Percentiles rank a stretch among this genome's conserved stretches.
These are phyloP conservation scores for Colletotrichum caudatum DNA, from an alignment of 2,329 filamentous ascomycete species.

Conservation along the genomic window DNA sequence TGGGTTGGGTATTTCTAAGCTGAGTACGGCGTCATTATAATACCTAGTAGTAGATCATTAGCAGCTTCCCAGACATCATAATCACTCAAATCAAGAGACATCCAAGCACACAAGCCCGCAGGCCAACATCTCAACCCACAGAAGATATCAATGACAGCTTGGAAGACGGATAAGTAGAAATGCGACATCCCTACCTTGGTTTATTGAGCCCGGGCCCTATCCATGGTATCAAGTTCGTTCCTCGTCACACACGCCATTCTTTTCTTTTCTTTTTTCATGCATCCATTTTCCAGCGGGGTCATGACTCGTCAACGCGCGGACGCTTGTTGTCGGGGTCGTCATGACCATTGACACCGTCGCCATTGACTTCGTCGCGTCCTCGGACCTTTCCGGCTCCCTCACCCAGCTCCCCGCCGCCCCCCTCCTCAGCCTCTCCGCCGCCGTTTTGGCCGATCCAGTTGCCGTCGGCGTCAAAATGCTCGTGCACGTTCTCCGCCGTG, in stretches of 20 bases:
- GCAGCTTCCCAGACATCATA: constrained; percentile 8
- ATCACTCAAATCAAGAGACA: constrained; percentile 3
- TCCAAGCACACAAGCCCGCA: background rate
- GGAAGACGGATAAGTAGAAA: background rate
- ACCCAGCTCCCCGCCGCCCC: constrained; percentile 65
- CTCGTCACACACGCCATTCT: background rate
- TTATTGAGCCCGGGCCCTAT: constrained; percentile 7
- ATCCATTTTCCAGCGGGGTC: background rate
- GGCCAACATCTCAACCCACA: background rate
- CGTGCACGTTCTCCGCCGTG: constrained; percentile 88
- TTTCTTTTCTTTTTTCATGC: too few relatives aligned
- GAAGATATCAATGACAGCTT: background rate
- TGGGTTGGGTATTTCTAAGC: background rate
- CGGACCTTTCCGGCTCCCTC: constrained; percentile 73
- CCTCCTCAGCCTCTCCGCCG: constrained; percentile 52
- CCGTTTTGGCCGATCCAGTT: constrained; percentile 73
- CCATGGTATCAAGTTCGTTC: constrained; percentile 36
- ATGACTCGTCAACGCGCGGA: constrained; percentile 55
- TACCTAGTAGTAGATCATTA: constrained; percentile 22
- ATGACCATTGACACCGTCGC: constrained; percentile 58
- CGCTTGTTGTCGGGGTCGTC: constrained; percentile 61
- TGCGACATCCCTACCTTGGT: constrained; percentile 20
- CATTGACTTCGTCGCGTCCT: constrained; percentile 65
- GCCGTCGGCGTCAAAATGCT: constrained; percentile 85
- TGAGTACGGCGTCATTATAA: constrained; percentile 24